phyloP scores from a whole-genome alignment of 2,329 filamentous ascomycete genomes.

The Fonsecaea erecta region DNA sequence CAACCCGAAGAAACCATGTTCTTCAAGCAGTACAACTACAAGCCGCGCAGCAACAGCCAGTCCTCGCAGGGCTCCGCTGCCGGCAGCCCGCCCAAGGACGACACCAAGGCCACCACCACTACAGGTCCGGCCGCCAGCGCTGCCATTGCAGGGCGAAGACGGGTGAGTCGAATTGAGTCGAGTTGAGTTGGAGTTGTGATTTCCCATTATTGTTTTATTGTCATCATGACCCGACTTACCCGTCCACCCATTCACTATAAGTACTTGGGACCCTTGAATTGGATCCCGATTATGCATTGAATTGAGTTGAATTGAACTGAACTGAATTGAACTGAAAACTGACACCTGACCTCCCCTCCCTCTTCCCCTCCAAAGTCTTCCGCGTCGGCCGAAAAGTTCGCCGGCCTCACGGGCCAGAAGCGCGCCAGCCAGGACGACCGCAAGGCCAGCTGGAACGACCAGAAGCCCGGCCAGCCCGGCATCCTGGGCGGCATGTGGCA shows the following conservation, averaged over 20 bases:
- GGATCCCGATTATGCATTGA: too few relatives aligned
- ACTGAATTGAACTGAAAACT: too few relatives aligned
- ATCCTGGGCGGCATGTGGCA: slow-evolving; percentile 37
- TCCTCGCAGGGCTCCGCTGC: slow-evolving; percentile 29
- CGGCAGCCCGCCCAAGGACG: slow-evolving; percentile 25
- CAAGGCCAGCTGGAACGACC: slow-evolving; percentile 30
- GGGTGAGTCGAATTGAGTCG: too few relatives aligned
- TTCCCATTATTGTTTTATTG: too few relatives aligned
- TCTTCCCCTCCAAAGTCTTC: slow-evolving; percentile 20
- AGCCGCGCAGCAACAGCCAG: slow-evolving; percentile 34
- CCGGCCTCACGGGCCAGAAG: slow-evolving; percentile 32
- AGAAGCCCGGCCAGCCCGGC: slow-evolving; percentile 32
- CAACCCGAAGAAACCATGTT: slow-evolving; percentile 32
- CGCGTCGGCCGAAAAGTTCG: slow-evolving; percentile 32
- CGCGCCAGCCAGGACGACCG: slow-evolving; percentile 33
- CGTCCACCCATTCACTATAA: background rate
- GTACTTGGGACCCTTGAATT: too few relatives aligned
- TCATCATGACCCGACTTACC: background rate
- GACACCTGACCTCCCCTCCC: background rate
- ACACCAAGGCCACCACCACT: slow-evolving; percentile 14
- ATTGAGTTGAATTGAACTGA: too few relatives aligned
- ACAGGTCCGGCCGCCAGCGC: slow-evolving; percentile 15
- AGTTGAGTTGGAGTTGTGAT: too few relatives aligned
- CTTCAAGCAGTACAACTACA: slow-evolving; percentile 38
- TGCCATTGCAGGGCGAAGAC: slow-evolving; percentile 30